Evolutionary conservation across 2,329 filamentous ascomycete species (phyloP).

Genomic region (Monosporascus sp.): DNA sequence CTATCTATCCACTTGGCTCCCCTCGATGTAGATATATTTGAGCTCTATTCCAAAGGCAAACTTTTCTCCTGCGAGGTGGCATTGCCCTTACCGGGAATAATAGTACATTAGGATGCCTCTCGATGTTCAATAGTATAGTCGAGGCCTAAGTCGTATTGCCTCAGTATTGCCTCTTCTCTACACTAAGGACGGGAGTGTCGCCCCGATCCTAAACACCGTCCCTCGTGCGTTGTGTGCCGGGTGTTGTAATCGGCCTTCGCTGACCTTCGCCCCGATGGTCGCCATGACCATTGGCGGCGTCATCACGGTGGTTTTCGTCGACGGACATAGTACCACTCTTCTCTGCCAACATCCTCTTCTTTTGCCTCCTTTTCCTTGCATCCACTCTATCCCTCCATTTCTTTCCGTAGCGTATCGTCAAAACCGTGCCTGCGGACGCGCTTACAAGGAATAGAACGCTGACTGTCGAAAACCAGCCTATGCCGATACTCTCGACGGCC

Average conservation of each 20-base stretch:
- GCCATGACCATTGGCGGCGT: not conserved
- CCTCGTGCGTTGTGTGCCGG: not conserved
- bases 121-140: no score
- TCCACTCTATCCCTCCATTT: slow-evolving; percentile 34
- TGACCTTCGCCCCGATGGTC: not conserved
- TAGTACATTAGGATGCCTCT: no score
- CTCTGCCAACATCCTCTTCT: slow-evolving; percentile 36
- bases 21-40: no score
- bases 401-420: slow-evolving; percentile 39
- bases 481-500: slow-evolving; percentile 66
- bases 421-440: slow-evolving; percentile 39
- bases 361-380: slow-evolving; percentile 14
- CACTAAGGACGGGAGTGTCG: no score
- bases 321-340: slow-evolving; percentile 34
- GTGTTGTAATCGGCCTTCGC: not conserved
- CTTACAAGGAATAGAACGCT: slow-evolving; percentile 51
- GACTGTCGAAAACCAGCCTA: slow-evolving; percentile 78
- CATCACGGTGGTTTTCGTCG: slow-evolving; percentile 2
- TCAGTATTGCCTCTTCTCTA: no score
- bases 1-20: no score
- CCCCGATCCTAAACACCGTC: not conserved
- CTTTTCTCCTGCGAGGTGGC: no score
- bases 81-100: no score
- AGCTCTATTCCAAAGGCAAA: no score
- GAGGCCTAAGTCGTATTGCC: no score